phyloP scores from a whole-genome alignment of 768 basidiomycete species.

The Pleurotus cornucopiae region DNA sequence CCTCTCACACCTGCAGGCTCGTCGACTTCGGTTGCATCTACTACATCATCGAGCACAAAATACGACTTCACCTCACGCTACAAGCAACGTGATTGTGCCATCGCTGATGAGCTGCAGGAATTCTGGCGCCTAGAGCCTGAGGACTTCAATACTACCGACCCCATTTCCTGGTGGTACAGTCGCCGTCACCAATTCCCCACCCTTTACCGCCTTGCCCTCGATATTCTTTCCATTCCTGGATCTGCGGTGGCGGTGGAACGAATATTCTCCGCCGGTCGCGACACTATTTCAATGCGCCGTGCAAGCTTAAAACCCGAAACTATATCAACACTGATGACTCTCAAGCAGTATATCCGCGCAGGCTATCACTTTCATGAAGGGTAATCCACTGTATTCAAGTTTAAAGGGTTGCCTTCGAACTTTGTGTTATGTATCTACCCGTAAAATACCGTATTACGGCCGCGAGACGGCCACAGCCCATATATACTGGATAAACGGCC shows the following conservation, averaged over 20 bases:
- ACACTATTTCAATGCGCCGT: constrained; percentile 26
- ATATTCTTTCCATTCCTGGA: constrained; percentile 19
- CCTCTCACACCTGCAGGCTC: background rate
- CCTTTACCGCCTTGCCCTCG: constrained; percentile 14
- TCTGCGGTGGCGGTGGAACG: constrained; percentile 30
- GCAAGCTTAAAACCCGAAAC: constrained; percentile 25
- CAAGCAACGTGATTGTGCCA: background rate
- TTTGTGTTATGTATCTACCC: no score
- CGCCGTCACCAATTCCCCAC: constrained; percentile 17
- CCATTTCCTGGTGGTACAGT: constrained; percentile 16
- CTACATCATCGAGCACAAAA: background rate
- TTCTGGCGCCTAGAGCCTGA: constrained; percentile 11
- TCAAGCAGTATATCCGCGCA: constrained; percentile 14
- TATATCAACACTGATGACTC: constrained; percentile 23
- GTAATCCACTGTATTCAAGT: background rate
- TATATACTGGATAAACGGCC: background rate
- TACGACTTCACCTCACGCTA: constrained; percentile 1
- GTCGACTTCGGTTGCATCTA: background rate
- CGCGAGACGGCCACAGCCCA: background rate
- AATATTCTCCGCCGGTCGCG: constrained; percentile 27
- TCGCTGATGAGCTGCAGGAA: constrained; percentile 13
- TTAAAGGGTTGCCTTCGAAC: background rate
- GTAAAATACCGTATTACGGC: no score
- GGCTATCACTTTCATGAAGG: background rate
- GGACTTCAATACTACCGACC: constrained; percentile 13